A percentile compares a stretch with the other conserved stretches of the same genome.
Evolutionary conservation across 1,139 yeast genomes (phyloP).

Genomic region (Casaregolazyma suthepensis): DNA sequence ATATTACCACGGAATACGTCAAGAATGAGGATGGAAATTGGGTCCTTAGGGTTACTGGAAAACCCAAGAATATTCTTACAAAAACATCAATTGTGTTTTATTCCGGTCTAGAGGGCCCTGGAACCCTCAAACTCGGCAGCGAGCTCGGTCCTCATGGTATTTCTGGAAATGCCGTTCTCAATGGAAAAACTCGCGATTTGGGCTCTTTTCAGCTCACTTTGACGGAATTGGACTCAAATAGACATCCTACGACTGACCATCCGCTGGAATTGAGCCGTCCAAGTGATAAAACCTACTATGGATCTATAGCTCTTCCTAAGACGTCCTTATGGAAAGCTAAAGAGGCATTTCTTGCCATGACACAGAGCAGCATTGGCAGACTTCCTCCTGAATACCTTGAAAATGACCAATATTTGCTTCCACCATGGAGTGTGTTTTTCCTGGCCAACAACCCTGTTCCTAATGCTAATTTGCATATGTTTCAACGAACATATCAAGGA

Average conservation of each 20-base stretch:
- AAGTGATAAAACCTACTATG: conserved; percentile 49
- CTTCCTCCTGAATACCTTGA: conserved; percentile 37
- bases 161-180: conserved; percentile 25
- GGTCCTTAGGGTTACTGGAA: conserved; percentile 66
- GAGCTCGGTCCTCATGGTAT: conserved; percentile 27
- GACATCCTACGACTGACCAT: conserved; percentile 28
- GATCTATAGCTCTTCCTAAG: conserved; percentile 67
- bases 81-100: conserved; percentile 67
- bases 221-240: conserved; percentile 27
- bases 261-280: conserved; percentile 29
- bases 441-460: conserved; percentile 56
- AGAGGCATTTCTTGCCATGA: conserved; percentile 63
- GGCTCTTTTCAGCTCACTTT: conserved; percentile 31
- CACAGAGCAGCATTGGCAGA: conserved; percentile 61
- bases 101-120: conserved; percentile 62
- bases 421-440: conserved; percentile 40
- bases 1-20: conserved; percentile 65
- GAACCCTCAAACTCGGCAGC: conserved; percentile 27
- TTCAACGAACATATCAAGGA: conserved; percentile 72
- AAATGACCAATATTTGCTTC: conserved; percentile 25
- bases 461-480: conserved; percentile 70
- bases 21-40: conserved; percentile 68
- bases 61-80: conserved; percentile 47
- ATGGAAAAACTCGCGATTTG: conserved; percentile 32
- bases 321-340: conserved; percentile 74